Evolutionary conservation across 441 rosid genomes (phyloP).

Genomic region (Rhodomyrtus psidioides): DNA sequence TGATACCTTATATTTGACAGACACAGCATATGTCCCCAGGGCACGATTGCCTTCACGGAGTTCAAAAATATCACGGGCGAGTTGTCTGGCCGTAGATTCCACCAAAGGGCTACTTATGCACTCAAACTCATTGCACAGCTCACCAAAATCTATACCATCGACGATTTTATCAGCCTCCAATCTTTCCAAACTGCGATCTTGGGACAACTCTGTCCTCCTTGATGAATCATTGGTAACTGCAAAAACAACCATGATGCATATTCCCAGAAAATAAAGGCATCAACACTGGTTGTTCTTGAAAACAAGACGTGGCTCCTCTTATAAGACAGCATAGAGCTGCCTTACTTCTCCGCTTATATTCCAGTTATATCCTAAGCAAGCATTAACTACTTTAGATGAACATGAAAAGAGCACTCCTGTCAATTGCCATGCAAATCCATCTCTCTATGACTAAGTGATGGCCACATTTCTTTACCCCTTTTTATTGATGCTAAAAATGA

Average conservation of each 20-base stretch:
- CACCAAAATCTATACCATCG: constrained; percentile 76
- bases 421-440: background rate
- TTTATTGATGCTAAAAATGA: background rate
- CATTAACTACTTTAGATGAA: background rate
- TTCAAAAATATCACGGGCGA: constrained; percentile 67
- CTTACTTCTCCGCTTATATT: background rate
- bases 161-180: constrained; percentile 61
- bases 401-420: background rate
- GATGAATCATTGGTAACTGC: constrained; percentile 42
- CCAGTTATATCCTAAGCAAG: background rate
- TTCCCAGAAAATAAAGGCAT: background rate
- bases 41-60: constrained; percentile 72
- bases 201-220: constrained; percentile 25
- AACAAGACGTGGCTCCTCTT: background rate
- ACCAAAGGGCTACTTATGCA: constrained; percentile 84
- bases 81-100: constrained; percentile 83
- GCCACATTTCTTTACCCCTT: background rate
- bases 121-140: constrained; percentile 81
- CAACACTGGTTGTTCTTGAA: background rate
- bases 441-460: background rate
- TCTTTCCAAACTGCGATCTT: constrained; percentile 17
- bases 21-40: constrained; percentile 59
- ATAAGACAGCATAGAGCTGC: background rate
- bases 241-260: background rate
- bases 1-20: constrained; percentile 67